A percentile compares a stretch with the other conserved stretches of the same genome.
These are phyloP conservation scores for Colletotrichum liaoningense DNA, from an alignment of 2,329 filamentous ascomycete species.

Conservation along the genomic window DNA sequence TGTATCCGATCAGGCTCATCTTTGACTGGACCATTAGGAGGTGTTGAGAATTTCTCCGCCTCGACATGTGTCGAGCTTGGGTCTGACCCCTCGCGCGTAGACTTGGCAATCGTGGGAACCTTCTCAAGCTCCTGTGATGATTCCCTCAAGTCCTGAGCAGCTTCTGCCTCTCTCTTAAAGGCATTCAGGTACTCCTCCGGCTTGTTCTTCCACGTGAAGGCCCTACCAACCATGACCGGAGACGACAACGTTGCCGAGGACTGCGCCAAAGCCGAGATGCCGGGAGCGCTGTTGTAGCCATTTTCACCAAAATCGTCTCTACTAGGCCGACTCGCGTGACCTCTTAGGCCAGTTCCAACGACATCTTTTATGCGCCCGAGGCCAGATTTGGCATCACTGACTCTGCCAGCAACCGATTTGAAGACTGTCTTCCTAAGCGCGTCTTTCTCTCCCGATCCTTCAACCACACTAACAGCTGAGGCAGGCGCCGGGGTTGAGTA, in stretches of 20 bases:
- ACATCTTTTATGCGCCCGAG: conserved; percentile 88
- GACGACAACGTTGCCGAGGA: conserved; percentile 46
- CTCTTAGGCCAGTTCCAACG: conserved; percentile 71
- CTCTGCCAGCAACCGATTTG: conserved; percentile 82
- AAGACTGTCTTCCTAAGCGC: conserved; percentile 75
- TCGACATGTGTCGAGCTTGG: conserved; percentile 23
- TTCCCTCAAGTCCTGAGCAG: conserved; percentile 12
- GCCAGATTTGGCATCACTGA: conserved; percentile 84
- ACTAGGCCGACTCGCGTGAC: conserved; percentile 65
- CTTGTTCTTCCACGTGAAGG: conserved; percentile 74
- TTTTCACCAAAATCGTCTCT: conserved; percentile 64
- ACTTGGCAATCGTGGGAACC: background rate
- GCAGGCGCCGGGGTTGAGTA: conserved; percentile 57
- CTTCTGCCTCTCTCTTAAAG: conserved; percentile 32
- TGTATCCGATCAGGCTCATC: conserved; percentile 25
- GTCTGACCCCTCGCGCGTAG: conserved; percentile 9
- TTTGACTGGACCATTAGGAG: conserved; percentile 17
- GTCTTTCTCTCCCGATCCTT: conserved; percentile 65
- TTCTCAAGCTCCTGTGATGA: conserved; percentile 16
- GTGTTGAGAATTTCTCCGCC: conserved; percentile 8
- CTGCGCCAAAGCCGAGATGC: conserved; percentile 50
- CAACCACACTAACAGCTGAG: conserved; percentile 58
- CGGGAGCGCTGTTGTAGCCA: conserved; percentile 44
- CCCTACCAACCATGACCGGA: conserved; percentile 56
- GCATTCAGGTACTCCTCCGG: conserved; percentile 66